phyloP scores from a whole-genome alignment of 352 stramenopile genomes.

The Phytophthora chlamydospora region DNA sequence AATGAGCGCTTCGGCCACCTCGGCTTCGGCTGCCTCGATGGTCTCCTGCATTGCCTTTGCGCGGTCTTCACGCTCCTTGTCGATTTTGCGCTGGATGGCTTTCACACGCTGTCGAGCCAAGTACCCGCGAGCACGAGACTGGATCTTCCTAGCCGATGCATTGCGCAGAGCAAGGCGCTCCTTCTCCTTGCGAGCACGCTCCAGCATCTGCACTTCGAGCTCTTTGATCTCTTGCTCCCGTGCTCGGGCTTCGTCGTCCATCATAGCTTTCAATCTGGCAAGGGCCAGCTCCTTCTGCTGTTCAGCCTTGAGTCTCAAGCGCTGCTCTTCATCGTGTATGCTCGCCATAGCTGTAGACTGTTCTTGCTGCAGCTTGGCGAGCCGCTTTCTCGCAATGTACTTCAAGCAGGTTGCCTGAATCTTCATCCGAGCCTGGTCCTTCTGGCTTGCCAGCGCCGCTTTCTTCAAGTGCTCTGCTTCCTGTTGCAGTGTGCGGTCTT shows the following conservation, averaged over 20 bases:
- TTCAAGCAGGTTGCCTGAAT: slow-evolving; percentile 71
- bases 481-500: slow-evolving; percentile 39
- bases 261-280: slow-evolving; percentile 64
- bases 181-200: slow-evolving; percentile 71
- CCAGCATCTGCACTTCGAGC: slow-evolving; percentile 78
- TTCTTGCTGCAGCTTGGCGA: slow-evolving; percentile 53
- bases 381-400: slow-evolving; percentile 40
- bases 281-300: slow-evolving; percentile 77
- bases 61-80: slow-evolving; percentile 65
- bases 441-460: slow-evolving; percentile 47
- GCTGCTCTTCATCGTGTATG: slow-evolving; percentile 66
- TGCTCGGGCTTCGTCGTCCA: slow-evolving; percentile 72
- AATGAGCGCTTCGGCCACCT: slow-evolving; percentile 53
- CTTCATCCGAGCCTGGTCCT: slow-evolving; percentile 65
- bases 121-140: slow-evolving; percentile 58
- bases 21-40: slow-evolving; percentile 63
- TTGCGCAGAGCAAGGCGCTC: slow-evolving; percentile 57
- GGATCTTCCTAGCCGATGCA: slow-evolving; percentile 60
- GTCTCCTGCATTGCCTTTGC: slow-evolving; percentile 60
- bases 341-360: slow-evolving; percentile 58
- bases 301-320: slow-evolving; percentile 54
- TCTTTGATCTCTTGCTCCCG: slow-evolving; percentile 76
- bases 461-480: slow-evolving; percentile 51
- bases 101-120: slow-evolving; percentile 62
- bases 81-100: slow-evolving; percentile 65